Evolutionary conservation across 352 stramenopile species (phyloP), one percentile per base, ranked within the genome.

Genomic region (Phytophthora megakarya): DNA sequence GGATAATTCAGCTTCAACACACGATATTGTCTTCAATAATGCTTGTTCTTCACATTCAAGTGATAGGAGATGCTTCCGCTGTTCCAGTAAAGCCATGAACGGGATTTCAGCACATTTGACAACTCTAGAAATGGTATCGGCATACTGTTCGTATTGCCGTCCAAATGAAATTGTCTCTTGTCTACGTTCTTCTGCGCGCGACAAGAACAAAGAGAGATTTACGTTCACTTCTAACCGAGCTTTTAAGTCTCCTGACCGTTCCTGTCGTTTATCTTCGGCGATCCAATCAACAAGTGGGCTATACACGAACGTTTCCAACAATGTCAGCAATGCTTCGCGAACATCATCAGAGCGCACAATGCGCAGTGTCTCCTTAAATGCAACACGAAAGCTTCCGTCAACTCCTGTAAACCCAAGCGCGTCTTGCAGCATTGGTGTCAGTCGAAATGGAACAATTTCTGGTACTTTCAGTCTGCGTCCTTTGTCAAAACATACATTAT

Each of bases 401-500:
- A 90, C 73, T 18, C 88, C 86, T 15, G 83, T 90, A 40, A 92
- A 48, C 2, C 87, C 88, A 10, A 97, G 65, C 8, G 76, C 83
- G 46, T 90, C 80, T 46, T 89, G 72, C 19, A 98, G 63, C 56
- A 90, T 89, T 8, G 79, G 81, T 11, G 92, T 98, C 13, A 98
- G 60, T 18, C 92, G 88, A 49, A 98, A 98, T 9, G 92, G 92
- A 18, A 98, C 92, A 28, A 95, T 61, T 63, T 98, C 92, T 6
- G 92, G 91, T 7, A 96, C 88, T 55, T 96, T 96, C 0, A 98
- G 75, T 46, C 75, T 87, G 30, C 70, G 68, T 3, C 92, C 92
- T 53, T 91, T 93, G 58, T 98, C 92, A 49, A 98, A 98, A 52
- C 87, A 97, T 7, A 98, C 80, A 42, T 96, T 97, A 73, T 97